Percentiles rank a stretch among this genome's conserved stretches.
These are phyloP conservation scores for Sclerotiophoma versabilis DNA, from an alignment of 2,329 filamentous ascomycete species.

Conservation along the genomic window DNA sequence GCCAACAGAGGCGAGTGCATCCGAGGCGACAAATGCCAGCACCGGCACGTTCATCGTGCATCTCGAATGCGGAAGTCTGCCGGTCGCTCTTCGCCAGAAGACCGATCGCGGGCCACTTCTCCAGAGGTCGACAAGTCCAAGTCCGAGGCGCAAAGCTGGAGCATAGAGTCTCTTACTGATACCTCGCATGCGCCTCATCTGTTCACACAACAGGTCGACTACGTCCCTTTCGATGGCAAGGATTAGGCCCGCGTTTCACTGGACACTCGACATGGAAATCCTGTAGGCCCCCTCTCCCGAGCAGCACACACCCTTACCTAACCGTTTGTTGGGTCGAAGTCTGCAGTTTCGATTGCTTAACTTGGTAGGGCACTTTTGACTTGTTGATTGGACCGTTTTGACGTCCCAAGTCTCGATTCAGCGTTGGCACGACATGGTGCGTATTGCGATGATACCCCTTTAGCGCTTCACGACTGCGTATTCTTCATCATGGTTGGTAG, in stretches of 20 bases:
- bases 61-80: slow-evolving; percentile 34
- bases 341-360: slow-evolving; percentile 9
- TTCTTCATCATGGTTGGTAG: slow-evolving; percentile 11
- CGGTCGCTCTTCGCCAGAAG: slow-evolving; percentile 25
- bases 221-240: slow-evolving; percentile 34
- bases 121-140: slow-evolving; percentile 14
- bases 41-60: slow-evolving; percentile 76
- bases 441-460: slow-evolving; percentile 39
- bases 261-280: slow-evolving; percentile 1
- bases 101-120: slow-evolving; percentile 10
- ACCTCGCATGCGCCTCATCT: slow-evolving; percentile 20
- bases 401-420: slow-evolving; percentile 11
- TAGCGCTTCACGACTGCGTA: slow-evolving; percentile 19
- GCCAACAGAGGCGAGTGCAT: slow-evolving; percentile 84
- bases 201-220: slow-evolving; percentile 43
- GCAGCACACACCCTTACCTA: slow-evolving; percentile 18
- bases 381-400: slow-evolving; percentile 2
- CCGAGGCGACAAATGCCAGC: slow-evolving; percentile 78
- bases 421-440: slow-evolving; percentile 20
- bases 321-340: slow-evolving; percentile 23
- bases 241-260: slow-evolving; percentile 12
- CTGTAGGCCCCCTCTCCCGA: slow-evolving; percentile 20
- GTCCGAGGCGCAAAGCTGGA: slow-evolving; percentile 1
- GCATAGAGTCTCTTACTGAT: neutral
- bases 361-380: slow-evolving; percentile 30